Evolutionary conservation across 495 filamentous ascomycete species (phyloP).

Genomic region (Tuber aestivum): DNA sequence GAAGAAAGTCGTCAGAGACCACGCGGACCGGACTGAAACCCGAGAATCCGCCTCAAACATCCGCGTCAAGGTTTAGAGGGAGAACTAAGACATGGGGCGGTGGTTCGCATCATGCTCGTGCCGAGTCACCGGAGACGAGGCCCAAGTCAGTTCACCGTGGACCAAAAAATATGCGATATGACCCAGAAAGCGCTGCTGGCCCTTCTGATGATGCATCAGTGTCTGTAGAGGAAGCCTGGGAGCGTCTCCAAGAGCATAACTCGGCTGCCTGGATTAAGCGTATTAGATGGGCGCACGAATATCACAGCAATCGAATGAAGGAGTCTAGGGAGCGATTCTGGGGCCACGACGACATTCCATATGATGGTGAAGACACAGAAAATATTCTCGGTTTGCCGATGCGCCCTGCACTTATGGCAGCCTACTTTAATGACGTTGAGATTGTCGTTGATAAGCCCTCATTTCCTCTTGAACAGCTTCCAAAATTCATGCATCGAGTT

Average conservation of each 20-base stretch:
- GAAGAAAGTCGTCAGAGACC: constrained; percentile 46
- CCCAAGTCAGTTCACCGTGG: constrained; percentile 45
- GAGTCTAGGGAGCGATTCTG: constrained; percentile 76
- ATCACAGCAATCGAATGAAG: constrained; percentile 65
- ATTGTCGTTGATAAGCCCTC: constrained; percentile 87
- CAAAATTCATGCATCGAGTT: constrained; percentile 74
- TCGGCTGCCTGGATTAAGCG: constrained; percentile 87
- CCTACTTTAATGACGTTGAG: constrained; percentile 76
- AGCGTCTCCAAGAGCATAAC: constrained; percentile 71
- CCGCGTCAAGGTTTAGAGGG: constrained; percentile 45
- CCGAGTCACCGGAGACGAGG: constrained; percentile 40
- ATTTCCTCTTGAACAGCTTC: constrained; percentile 73
- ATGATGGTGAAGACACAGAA: constrained; percentile 75
- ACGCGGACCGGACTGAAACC: constrained; percentile 42
- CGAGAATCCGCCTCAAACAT: constrained; percentile 51
- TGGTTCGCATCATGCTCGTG: constrained; percentile 19
- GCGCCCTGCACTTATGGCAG: constrained; percentile 74
- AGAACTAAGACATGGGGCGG: constrained; percentile 39
- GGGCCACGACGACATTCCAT: constrained; percentile 72
- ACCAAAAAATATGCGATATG: constrained; percentile 61
- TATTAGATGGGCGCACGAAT: constrained; percentile 67
- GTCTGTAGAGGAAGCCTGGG: constrained; percentile 65
- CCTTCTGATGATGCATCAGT: constrained; percentile 65
- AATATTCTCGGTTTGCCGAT: constrained; percentile 80
- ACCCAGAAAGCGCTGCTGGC: constrained; percentile 64